phyloP scores from a whole-genome alignment of 805 yeast genomes.

The Wickerhamiella sergipiensis region DNA sequence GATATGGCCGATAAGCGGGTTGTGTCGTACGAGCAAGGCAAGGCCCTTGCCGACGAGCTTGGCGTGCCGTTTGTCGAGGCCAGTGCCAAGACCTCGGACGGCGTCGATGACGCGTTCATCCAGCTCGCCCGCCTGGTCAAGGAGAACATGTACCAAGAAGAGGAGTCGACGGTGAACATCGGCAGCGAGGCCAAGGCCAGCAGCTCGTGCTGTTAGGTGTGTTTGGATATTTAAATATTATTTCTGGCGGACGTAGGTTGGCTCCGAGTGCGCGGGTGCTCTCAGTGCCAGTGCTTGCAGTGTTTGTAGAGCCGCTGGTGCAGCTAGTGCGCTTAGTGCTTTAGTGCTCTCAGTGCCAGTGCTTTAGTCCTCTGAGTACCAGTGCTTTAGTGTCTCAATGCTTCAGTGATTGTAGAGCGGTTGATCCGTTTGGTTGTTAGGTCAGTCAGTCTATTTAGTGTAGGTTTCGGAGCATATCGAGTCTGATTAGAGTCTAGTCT shows the following conservation, averaged over 20 bases:
- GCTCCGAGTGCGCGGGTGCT: too few species aligned
- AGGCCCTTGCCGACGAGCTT: conserved; percentile 70
- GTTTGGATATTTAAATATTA: not conserved
- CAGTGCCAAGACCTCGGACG: conserved; percentile 83
- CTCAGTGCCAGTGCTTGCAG: too few species aligned
- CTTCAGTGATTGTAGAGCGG: too few species aligned
- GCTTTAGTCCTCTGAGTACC: too few species aligned
- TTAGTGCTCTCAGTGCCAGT: too few species aligned
- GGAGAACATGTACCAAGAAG: conserved; percentile 47
- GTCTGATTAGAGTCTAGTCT: too few species aligned
- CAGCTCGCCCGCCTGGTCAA: conserved; percentile 77
- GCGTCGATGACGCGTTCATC: conserved; percentile 85
- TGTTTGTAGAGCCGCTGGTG: too few species aligned
- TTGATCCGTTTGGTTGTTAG: too few species aligned
- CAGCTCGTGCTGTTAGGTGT: conserved; percentile 23
- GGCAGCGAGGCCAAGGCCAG: conserved; percentile 14
- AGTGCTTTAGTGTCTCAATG: too few species aligned
- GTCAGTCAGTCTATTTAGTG: too few species aligned
- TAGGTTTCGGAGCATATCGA: too few species aligned
- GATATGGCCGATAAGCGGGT: conserved; percentile 83
- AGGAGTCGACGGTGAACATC: conserved; percentile 21
- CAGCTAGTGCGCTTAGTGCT: too few species aligned
- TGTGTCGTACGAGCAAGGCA: conserved; percentile 83
- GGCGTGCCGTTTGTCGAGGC: conserved; percentile 91
- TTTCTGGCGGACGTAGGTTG: not conserved